A percentile compares a stretch with the other conserved stretches of the same genome.
Evolutionary conservation across 305 asterid genomes (phyloP).

Genomic region (Fraxinus sp.): DNA sequence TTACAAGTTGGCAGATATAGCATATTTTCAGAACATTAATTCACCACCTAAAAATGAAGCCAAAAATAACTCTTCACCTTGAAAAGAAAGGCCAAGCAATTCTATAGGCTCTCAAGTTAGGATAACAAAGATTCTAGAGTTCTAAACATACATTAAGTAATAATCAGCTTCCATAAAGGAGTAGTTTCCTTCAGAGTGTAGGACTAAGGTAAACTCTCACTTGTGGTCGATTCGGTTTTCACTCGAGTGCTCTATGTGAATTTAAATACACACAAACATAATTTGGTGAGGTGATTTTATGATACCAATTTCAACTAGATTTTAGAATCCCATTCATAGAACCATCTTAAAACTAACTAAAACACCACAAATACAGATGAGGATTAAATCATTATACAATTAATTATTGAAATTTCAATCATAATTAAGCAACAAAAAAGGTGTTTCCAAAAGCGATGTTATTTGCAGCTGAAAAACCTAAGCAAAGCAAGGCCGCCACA

Average conservation of each 20-base stretch:
- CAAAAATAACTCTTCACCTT: neutral
- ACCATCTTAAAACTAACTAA: neutral
- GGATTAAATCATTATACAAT: neutral
- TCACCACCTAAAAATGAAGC: slow-evolving; percentile 11
- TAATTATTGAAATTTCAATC: neutral
- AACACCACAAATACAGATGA: neutral
- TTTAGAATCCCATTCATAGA: neutral
- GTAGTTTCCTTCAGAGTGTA: neutral
- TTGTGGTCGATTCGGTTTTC: neutral
- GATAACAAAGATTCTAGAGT: neutral
- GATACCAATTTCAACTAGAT: neutral
- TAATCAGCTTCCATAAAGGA: neutral
- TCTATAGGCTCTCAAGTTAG: neutral
- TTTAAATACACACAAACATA: neutral
- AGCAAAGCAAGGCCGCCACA: neutral
- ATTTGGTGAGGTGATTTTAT: neutral
- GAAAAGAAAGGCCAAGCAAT: slow-evolving; percentile 3
- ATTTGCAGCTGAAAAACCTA: neutral
- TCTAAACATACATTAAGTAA: neutral
- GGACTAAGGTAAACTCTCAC: neutral
- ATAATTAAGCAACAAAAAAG: neutral
- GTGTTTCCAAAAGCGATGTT: neutral
- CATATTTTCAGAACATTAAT: slow-evolving; percentile 8
- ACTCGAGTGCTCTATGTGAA: neutral
- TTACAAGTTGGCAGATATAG: neutral